Evolutionary conservation across 2,329 filamentous ascomycete species (phyloP).

Genomic region (Amauroascus niger): DNA sequence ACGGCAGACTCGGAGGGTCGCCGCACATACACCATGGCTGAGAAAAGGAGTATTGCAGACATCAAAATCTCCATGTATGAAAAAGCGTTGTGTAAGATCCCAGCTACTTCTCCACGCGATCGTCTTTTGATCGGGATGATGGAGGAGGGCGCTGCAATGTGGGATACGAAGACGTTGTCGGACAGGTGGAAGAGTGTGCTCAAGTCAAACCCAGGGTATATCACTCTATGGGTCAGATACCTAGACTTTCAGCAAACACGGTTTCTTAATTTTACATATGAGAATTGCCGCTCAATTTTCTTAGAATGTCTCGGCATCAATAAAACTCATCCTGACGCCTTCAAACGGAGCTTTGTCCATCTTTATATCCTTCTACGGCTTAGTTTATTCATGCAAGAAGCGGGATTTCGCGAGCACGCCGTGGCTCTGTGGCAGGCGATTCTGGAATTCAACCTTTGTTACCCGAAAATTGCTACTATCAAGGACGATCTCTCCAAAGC

Average conservation of each 20-base stretch:
- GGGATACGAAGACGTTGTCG: constrained; percentile 54
- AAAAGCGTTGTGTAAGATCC: constrained; percentile 57
- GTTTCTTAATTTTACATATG: constrained; percentile 57
- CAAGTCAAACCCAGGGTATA: constrained; percentile 46
- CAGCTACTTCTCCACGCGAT: constrained; percentile 42
- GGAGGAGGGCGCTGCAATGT: constrained; percentile 62
- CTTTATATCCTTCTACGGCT: constrained; percentile 64
- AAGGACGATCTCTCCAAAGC: constrained; percentile 12
- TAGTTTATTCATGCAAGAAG: constrained; percentile 64
- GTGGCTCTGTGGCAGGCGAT: constrained; percentile 73
- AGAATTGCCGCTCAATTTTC: constrained; percentile 53
- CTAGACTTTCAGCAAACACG: constrained; percentile 62
- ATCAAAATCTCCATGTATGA: constrained; percentile 73
- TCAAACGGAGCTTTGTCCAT: constrained; percentile 34
- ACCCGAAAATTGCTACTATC: constrained; percentile 35
- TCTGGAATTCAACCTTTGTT: constrained; percentile 61
- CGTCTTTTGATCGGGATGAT: constrained; percentile 59
- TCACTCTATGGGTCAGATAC: constrained; percentile 62
- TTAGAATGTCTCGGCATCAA: constrained; percentile 46
- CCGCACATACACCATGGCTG: constrained; percentile 46
- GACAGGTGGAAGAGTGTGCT: constrained; percentile 58
- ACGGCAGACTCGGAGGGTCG: constrained; percentile 25
- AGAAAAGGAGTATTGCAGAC: constrained; percentile 61
- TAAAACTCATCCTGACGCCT: constrained; percentile 13
- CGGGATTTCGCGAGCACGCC: constrained; percentile 68